Evolutionary conservation across 345 rosid species (phyloP).

Genomic region (Sonneratia alba): DNA sequence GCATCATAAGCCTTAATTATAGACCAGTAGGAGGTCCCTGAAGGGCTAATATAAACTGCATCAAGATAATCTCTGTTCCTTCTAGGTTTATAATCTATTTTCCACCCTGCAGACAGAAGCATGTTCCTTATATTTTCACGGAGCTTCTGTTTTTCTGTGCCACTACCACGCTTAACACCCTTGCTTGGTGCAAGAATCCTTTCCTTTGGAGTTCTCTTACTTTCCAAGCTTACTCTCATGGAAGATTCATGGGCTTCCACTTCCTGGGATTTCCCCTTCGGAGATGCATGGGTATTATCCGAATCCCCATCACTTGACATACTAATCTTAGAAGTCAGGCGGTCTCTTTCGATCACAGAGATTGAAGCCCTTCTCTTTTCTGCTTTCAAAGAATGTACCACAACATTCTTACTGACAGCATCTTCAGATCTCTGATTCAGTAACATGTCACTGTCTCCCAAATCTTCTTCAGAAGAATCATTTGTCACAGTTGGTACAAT

Average conservation of each 20-base stretch:
- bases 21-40: constrained; percentile 94
- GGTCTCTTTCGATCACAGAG: constrained; percentile 1
- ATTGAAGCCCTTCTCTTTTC: constrained; percentile 3
- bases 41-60: constrained; percentile 84
- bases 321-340: constrained; percentile 2
- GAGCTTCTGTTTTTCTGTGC: constrained; percentile 87
- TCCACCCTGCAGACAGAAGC: constrained; percentile 92
- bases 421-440: not conserved
- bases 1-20: constrained; percentile 91
- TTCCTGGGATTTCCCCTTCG: constrained; percentile 28
- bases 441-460: constrained; percentile 38
- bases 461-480: constrained; percentile 20
- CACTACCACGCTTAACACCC: constrained; percentile 65
- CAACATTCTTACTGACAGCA: not conserved
- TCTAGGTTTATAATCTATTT: constrained; percentile 81
- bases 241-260: constrained; percentile 24
- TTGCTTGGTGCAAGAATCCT: constrained; percentile 20
- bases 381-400: not conserved
- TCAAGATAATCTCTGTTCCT: constrained; percentile 74
- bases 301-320: constrained; percentile 34
- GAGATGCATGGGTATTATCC: constrained; percentile 39
- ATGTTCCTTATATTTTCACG: constrained; percentile 75
- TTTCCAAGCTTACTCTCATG: constrained; percentile 25
- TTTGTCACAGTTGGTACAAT: constrained; percentile 25
- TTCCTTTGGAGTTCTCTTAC: constrained; percentile 24